Base-by-base conservation (phyloP, 257 asterid species). In the Solanum commersonii region DNA sequence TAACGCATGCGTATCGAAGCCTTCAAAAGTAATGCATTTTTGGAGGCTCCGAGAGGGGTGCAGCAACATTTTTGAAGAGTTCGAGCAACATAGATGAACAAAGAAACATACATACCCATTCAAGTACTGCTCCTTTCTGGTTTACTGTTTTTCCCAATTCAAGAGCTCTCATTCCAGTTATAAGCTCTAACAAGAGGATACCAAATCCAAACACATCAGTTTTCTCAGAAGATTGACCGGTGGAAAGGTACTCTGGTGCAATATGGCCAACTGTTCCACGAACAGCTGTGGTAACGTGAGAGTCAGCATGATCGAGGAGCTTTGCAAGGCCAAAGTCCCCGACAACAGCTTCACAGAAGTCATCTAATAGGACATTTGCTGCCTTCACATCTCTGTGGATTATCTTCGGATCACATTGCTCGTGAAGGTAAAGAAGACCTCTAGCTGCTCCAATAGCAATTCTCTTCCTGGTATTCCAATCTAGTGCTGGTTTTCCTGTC, bases 241-340 rank as follows among this genome's bases (percentile, higher is more conserved):
- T 96, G 23, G 99, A 97, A 88, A 97, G 98, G 89, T 97, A 97
- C 52, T 97, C 99, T 0, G 99, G 99, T 0, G 99, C 99, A 73
- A 97, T 97, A 87, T 97, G 99, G 22, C 99, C 99, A 5, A 97
- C 99, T 0, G 99, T 97, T 63, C 99, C 99, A 18, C 99, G 96
- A 42, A 96, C 99, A 44, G 99, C 99, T 8, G 99, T 97, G 40
- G 99, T 97, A 2, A 97, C 99, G 13, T 97, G 99, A 27, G 99
- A 95, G n/a, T 97, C 98, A 7, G 92, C 95, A 67, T 97, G 99
- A 85, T 97, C 99, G 25, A 97, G 96, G 25, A 94, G 96, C 88
- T 97, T 97, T 6, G 99, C 99, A 37, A 97, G 98, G 88, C 99
- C 99, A 74, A 97, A 96, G 52, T 97, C 99, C 40, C 99, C 99